Evolutionary conservation across 305 asterid genomes (phyloP), one percentile per base, ranked within the genome.

Genomic region (Lippia alba): DNA sequence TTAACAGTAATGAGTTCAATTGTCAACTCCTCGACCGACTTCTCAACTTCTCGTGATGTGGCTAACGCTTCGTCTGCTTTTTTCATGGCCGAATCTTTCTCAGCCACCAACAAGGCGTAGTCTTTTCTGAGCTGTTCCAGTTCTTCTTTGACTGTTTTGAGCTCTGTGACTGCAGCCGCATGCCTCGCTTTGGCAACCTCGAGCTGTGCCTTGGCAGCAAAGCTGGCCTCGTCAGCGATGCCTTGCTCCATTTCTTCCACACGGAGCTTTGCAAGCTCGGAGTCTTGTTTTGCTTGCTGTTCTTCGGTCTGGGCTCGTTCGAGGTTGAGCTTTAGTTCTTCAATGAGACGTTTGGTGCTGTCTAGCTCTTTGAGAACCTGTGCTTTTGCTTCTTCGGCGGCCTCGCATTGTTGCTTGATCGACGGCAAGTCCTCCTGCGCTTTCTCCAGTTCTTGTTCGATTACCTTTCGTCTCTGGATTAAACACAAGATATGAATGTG

Each of bases 191-290:
- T 74, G 61, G 97, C 98, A 0, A 95, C 96, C 91, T 95, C 98
- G 15, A 95, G 91, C 85, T 95, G 99, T 9, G 96, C 97, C 86
- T 84, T 92, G 75, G 98, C 94, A 3, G 98, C 96, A 51, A 89
- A 76, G 82, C 97, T 92, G 8, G 90, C 76, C 67, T 86, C 98
- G 11, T 88, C 90, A 0, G 96, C 94, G 3, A 95, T 92, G 51
- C 97, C 98, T 70, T 89, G 92, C 79, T 92, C 97, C 91, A 92
- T 83, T 78, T 95, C 96, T 74, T 92, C 97, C 5, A 86, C 90
- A 58, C 96, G 73, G 54, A 92, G 96, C 24, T 86, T 89, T n/a
- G 96, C 98, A 1, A 90, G 98, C 64, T 95, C 98, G 0, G 97
- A 84, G 70, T 89, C 98, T 67, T 92, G 97, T 63, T 88, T 92